A percentile compares a stretch with the other conserved stretches of the same genome.
Evolutionary conservation across 2,329 filamentous ascomycete species (phyloP).

Genomic region (Venturia oleaginea): DNA sequence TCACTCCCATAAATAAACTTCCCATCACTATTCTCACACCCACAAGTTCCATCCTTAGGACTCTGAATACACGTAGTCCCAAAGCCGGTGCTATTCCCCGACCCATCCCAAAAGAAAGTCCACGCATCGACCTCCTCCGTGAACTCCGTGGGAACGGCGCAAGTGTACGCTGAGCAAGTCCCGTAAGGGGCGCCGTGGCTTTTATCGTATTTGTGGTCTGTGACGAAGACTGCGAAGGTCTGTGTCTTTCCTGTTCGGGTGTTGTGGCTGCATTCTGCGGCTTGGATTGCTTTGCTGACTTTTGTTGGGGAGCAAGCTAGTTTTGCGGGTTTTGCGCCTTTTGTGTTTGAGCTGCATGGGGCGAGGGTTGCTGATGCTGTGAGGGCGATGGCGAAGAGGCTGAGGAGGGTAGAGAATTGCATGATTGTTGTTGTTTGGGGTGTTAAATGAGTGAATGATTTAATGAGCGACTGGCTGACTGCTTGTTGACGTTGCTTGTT

Average conservation of each 20-base stretch:
- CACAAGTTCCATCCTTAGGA: slow-evolving; percentile 31
- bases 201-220: slow-evolving; percentile 38
- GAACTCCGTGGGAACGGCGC: slow-evolving; percentile 26
- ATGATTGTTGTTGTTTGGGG: background rate
- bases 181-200: slow-evolving; percentile 39
- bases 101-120: slow-evolving; percentile 33
- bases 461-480: background rate
- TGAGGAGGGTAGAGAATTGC: background rate
- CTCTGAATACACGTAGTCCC: slow-evolving; percentile 33
- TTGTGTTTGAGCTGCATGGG: slow-evolving; percentile 30
- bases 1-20: slow-evolving; percentile 26
- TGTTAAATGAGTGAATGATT: no score
- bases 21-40: slow-evolving; percentile 35
- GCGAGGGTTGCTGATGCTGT: slow-evolving; percentile 27
- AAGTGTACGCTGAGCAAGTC: slow-evolving; percentile 37
- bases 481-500: background rate
- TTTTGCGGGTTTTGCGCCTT: slow-evolving; percentile 24
- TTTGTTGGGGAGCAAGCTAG: slow-evolving; percentile 22
- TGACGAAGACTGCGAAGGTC: slow-evolving; percentile 34
- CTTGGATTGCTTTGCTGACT: slow-evolving; percentile 19
- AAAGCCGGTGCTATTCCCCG: slow-evolving; percentile 23
- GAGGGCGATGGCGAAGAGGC: slow-evolving; percentile 15
- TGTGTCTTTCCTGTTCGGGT: slow-evolving; percentile 28
- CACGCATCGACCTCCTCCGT: slow-evolving; percentile 30
- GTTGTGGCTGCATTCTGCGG: slow-evolving; percentile 29